Evolutionary conservation across 2,329 filamentous ascomycete species (phyloP).

Genomic region (Cordyceps fumosorosea): DNA sequence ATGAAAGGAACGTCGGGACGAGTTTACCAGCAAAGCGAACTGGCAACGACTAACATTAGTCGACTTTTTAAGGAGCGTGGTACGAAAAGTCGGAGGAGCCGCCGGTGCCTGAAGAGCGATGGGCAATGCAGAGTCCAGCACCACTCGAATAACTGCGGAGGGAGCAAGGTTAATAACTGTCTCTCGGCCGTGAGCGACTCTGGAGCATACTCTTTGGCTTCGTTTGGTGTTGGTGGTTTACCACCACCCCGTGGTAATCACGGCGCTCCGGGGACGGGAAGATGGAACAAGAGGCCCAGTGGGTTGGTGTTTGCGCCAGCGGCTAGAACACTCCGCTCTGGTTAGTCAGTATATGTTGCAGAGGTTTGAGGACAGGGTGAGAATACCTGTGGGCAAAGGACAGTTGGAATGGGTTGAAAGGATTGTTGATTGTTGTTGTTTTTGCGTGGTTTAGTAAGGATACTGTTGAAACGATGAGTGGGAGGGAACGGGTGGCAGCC

Average conservation of each 20-base stretch:
- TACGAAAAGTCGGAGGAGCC: neutral
- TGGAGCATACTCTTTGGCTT: neutral
- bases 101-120: neutral
- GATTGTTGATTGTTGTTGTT: neutral
- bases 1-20: neutral
- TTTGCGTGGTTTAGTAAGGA: neutral
- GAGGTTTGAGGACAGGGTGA: neutral
- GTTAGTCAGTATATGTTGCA: neutral
- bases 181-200: neutral
- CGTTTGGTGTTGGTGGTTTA: slow-evolving; percentile 2
- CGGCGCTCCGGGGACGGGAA: slow-evolving; percentile 8
- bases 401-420: neutral
- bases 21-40: neutral
- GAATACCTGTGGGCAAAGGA: neutral
- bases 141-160: neutral
- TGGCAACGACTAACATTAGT: neutral
- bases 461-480: neutral
- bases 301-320: slow-evolving; percentile 1
- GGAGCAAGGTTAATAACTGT: slow-evolving; percentile 7
- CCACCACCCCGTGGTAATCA: slow-evolving; percentile 6
- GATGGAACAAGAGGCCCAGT: slow-evolving; percentile 8
- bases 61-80: neutral
- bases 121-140: neutral
- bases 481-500: neutral
- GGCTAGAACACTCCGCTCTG: slow-evolving; percentile 3